These are phyloP conservation scores for Backusella luteola DNA, from an alignment of 192 early-diverging fungal species.

Conservation along the genomic window DNA sequence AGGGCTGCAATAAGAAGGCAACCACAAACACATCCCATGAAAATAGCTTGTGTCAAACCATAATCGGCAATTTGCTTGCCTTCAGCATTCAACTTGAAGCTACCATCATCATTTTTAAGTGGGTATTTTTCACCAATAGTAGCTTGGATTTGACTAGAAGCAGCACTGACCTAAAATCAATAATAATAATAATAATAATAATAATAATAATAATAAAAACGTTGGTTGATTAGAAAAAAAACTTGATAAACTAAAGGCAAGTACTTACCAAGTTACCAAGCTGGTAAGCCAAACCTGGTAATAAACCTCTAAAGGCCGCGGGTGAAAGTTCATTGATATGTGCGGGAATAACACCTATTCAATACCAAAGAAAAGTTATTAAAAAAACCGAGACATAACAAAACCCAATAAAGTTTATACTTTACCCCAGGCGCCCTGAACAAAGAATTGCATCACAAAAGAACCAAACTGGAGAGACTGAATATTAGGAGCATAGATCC, in stretches of 20 bases:
- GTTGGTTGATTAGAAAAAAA: background rate
- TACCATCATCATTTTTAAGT: conserved; percentile 15
- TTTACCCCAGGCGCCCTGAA: conserved; percentile 54
- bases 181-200: background rate
- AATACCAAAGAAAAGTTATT: conserved; percentile 20
- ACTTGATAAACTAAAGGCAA: background rate
- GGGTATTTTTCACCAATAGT: conserved; percentile 36
- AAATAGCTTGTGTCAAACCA: conserved; percentile 54
- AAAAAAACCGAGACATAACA: background rate
- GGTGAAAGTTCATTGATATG: conserved; percentile 72
- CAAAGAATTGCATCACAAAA: conserved; percentile 57
- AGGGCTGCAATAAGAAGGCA: conserved; percentile 28
- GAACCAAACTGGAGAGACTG: conserved; percentile 34
- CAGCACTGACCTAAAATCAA: conserved; percentile 35
- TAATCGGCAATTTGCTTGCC: conserved; percentile 43
- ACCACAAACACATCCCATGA: conserved; percentile 48
- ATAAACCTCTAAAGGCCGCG: conserved; percentile 58
- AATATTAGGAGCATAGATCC: conserved; percentile 48
- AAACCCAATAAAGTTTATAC: background rate
- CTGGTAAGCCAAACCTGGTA: conserved; percentile 76
- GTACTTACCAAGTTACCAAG: conserved; percentile 68
- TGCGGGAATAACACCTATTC: conserved; percentile 66
- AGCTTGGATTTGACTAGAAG: conserved; percentile 42
- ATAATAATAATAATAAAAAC: background rate
- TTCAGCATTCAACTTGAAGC: conserved; percentile 8